Evolutionary conservation across 2,329 filamentous ascomycete species (phyloP), one percentile per base, ranked within the genome.

Genomic region (Trichophyton verrucosum): DNA sequence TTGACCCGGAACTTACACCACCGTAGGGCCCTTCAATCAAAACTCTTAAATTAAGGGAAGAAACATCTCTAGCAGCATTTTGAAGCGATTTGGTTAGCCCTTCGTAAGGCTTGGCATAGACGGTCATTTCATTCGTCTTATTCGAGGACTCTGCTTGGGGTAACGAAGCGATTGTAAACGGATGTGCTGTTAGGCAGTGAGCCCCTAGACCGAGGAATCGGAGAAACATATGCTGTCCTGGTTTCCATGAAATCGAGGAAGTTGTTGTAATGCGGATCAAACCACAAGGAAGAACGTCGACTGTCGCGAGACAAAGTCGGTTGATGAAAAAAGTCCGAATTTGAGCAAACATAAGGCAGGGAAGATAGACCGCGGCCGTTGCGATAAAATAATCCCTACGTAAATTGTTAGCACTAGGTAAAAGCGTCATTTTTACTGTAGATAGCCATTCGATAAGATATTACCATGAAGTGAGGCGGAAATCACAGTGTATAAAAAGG

Each of bases 401-500:
- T 46, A 49, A 56, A 7, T 9, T 9, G 7, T 9, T 53, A 38
- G 33, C 9, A 38, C 33, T 30, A 7, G 11, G 33, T 9, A 38
- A 3, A 4, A 13, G 2, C 13, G 33, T 11, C 33, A 13, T 3
- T 38, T 13, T 38, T 11, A 13, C 11, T 38, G 9, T 13, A 13
- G 33, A 11, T 38, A 13, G 33, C 33, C 33, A 38, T 11, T 38
- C 2, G 9, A 13, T 38, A 13, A 38, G 13, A 33, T 62, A 66
- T 42, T 66, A 78, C 79, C 80, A 83, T 1, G 81, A 82, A 1
- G 78, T 76, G 11, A 85, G 72, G 0, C 72, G 75, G 68, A 77
- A 80, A 67, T 81, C 77, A 67, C 82, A 84, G 69, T 85, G 82
- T 58, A 83, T 74, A 70, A 85, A 85, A 69, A 85, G 80, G 66